Evolutionary conservation across 305 asterid genomes (phyloP).

Genomic region (Euphrasia arctica): DNA sequence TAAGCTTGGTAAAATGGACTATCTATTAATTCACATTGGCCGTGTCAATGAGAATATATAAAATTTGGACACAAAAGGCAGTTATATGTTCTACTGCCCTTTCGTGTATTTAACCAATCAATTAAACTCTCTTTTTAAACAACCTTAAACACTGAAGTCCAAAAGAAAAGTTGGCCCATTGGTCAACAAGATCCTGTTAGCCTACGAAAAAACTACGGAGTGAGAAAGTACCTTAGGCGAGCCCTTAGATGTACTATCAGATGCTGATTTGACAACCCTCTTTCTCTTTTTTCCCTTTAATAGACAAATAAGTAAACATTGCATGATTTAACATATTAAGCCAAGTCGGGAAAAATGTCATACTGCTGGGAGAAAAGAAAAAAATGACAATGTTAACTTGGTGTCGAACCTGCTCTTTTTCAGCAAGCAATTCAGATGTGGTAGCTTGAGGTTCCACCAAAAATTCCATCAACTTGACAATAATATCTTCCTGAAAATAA

Average conservation of each 20-base stretch:
- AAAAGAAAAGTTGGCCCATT: neutral
- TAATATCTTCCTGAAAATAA: conserved; percentile 74
- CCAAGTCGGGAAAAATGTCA: conserved; percentile 3
- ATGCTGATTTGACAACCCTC: conserved; percentile 52
- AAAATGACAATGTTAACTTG: neutral
- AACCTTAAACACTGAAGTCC: conserved; percentile 5
- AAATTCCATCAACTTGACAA: conserved; percentile 77
- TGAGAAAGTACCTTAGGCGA: conserved; percentile 58
- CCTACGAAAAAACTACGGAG: neutral
- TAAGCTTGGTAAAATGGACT: neutral
- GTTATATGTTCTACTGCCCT: neutral
- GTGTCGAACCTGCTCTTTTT: conserved; percentile 67
- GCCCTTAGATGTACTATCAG: conserved; percentile 55
- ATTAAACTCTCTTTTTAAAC: neutral
- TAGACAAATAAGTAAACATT: conserved; percentile 35
- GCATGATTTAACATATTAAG: conserved; percentile 16
- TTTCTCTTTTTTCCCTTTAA: conserved; percentile 81
- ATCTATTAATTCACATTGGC: neutral
- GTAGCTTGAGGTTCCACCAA: conserved; percentile 86
- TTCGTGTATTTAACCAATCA: neutral
- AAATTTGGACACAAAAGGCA: neutral
- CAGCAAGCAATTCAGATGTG: conserved; percentile 66
- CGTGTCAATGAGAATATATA: neutral
- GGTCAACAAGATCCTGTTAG: neutral
- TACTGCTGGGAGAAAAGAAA: neutral